Evolutionary conservation across 1,284 basidiomycete species (phyloP), one percentile per base, ranked within the genome.

Genomic region (Marasmius fiardii): DNA sequence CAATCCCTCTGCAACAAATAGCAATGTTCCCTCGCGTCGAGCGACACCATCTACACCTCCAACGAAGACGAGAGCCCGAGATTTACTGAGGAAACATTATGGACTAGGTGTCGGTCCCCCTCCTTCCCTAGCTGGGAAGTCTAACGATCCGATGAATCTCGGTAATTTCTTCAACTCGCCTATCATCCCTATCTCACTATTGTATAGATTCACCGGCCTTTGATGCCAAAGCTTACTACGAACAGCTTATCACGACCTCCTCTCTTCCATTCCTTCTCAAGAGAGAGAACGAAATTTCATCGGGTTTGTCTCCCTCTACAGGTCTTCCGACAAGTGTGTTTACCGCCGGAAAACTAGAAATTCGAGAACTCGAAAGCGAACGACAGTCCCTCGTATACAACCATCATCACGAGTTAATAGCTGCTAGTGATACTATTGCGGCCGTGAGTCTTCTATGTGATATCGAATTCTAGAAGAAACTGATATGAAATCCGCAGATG

Each of bases 371-470:
- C 4, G 92, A 95, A 57, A 86, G 89, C 62, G 93, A 95, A 67
- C 79, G 92, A 31, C 94, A 96, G 68, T 90, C 90, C 20, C 74
- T 96, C 37, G 94, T 96, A 3, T 96, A 96, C 68, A 95, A 96
- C 63, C 93, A 96, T 64, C 93, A 96, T 65, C 93, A 95, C 62
- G 93, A 96, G 65, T 83, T 96, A 20, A 94, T 96, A 48, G 90
- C 91, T 1, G 94, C 93, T 1, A 92, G 89, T 61, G 92, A 94
- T 64, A 96, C 94, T 5, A 95, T 96, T 60, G 84, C 86, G 57
- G 85, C 88, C 21, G 92, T 93, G 71, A n/a, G 41, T 33, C n/a
- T 20, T 12, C 49, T 24, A 43, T 55, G n/a, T 34, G 39, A 10
- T 12, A 24, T 20, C 37, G 37, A 31, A 23, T 23, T 43, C n/a